A percentile compares a stretch with the other conserved stretches of the same genome.
Evolutionary conservation across 768 basidiomycete genomes (phyloP).

Genomic region (Pisolithus albus): DNA sequence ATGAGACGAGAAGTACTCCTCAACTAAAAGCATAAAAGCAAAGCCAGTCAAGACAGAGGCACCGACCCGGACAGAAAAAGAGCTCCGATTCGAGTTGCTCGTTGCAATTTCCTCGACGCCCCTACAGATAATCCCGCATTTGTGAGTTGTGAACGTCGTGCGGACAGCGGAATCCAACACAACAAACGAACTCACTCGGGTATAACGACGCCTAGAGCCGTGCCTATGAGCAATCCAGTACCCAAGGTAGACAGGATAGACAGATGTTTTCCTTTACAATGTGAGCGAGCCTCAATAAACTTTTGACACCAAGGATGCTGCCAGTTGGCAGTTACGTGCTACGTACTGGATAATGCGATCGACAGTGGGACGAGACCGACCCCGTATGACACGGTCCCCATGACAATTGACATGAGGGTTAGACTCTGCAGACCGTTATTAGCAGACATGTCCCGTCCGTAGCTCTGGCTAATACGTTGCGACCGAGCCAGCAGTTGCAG

Average conservation of each 20-base stretch:
- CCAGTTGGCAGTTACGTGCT: slow-evolving; percentile 1
- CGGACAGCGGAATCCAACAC: background rate
- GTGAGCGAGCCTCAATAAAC: slow-evolving; percentile 30
- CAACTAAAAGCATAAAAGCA: slow-evolving; percentile 52
- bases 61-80: slow-evolving; percentile 51
- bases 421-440: slow-evolving; percentile 17
- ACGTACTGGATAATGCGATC: slow-evolving; percentile 59
- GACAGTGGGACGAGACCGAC: slow-evolving; percentile 73
- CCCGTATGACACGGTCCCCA: slow-evolving; percentile 59
- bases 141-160: background rate
- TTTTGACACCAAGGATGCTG: background rate
- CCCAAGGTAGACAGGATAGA: slow-evolving; percentile 52
- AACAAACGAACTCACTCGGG: slow-evolving; percentile 65
- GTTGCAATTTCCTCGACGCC: slow-evolving; percentile 60
- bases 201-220: slow-evolving; percentile 86
- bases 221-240: slow-evolving; percentile 81
- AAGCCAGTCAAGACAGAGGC: slow-evolving; percentile 59
- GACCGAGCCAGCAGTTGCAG: no score
- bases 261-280: slow-evolving; percentile 34
- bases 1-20: slow-evolving; percentile 53
- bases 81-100: slow-evolving; percentile 28
- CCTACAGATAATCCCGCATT: slow-evolving; percentile 30
- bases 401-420: slow-evolving; percentile 45
- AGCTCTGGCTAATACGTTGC: no score
- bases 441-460: slow-evolving; percentile 15